Conservation (phyloP, 2,329 filamentous ascomycete genomes). For the Colletotrichum zoysiae region DNA sequence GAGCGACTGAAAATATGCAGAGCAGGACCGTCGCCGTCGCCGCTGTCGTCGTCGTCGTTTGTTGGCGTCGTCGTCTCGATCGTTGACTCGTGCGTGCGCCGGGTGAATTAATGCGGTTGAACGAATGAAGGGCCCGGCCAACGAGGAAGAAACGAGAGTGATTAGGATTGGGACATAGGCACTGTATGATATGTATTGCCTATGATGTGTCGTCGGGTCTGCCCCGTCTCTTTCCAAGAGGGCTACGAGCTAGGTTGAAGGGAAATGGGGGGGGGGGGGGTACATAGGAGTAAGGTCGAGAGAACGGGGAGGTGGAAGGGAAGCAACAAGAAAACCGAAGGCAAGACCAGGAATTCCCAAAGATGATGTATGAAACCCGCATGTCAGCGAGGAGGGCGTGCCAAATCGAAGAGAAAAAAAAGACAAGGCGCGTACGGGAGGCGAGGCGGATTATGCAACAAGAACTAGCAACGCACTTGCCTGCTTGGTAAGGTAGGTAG, state of each 20-base stretch:
- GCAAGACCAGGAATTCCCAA: slow-evolving; percentile 8
- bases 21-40: neutral
- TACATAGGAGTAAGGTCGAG: neutral
- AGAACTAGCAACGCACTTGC: slow-evolving; percentile 31
- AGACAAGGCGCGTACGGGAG: slow-evolving; percentile 33
- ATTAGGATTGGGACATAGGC: slow-evolving; percentile 22
- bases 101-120: slow-evolving; percentile 23
- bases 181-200: neutral
- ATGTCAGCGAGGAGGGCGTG: slow-evolving; percentile 32
- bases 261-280: neutral
- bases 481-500: slow-evolving; percentile 2
- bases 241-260: neutral
- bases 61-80: neutral
- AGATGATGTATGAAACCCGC: slow-evolving; percentile 36
- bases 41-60: neutral
- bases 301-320: neutral
- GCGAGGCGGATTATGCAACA: slow-evolving; percentile 38
- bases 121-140: slow-evolving; percentile 15
- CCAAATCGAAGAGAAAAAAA: slow-evolving; percentile 15
- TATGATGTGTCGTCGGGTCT: neutral
- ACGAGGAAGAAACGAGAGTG: slow-evolving; percentile 9
- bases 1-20: neutral
- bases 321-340: neutral
- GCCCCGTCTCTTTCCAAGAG: neutral
- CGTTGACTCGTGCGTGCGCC: neutral